Conservation (phyloP, 164 flowering plant species). For the Litsea cubeba region DNA sequence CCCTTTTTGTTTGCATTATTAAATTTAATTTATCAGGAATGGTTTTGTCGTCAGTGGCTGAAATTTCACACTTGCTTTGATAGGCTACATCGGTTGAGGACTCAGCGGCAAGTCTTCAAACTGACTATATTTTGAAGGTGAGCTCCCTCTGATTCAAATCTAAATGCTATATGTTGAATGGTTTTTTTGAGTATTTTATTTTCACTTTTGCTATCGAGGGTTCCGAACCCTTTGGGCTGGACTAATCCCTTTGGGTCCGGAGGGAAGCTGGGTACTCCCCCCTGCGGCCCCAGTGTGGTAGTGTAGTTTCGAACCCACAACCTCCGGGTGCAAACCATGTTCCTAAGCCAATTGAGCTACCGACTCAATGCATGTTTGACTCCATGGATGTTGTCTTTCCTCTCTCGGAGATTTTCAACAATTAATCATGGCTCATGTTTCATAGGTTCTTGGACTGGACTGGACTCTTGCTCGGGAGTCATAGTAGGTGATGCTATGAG, state of each 20-base stretch:
- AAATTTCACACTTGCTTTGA: neutral
- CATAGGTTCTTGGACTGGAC: conserved; percentile 65
- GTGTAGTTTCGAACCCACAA: no score
- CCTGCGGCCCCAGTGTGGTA: no score
- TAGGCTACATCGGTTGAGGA: conserved; percentile 58
- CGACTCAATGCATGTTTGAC: no score
- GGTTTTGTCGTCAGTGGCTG: neutral
- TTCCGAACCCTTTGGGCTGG: no score
- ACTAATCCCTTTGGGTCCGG: no score
- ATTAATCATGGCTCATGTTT: neutral
- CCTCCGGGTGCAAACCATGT: no score
- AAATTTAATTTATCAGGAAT: neutral
- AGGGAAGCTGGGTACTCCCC: no score
- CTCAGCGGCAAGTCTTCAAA: conserved; percentile 41
- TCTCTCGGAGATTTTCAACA: neutral
- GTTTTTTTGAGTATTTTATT: neutral
- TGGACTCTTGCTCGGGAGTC: conserved; percentile 59
- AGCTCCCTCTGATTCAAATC: neutral
- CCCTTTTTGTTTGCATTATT: neutral
- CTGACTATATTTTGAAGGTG: conserved; percentile 65
- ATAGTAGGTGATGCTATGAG: conserved; percentile 62
- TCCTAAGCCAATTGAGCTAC: no score
- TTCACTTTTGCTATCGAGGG: no score
- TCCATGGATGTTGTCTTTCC: no score
- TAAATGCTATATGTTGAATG: no score